phyloP scores from a whole-genome alignment of 192 early-diverging fungal species.

The Linnemannia schmuckeri region DNA sequence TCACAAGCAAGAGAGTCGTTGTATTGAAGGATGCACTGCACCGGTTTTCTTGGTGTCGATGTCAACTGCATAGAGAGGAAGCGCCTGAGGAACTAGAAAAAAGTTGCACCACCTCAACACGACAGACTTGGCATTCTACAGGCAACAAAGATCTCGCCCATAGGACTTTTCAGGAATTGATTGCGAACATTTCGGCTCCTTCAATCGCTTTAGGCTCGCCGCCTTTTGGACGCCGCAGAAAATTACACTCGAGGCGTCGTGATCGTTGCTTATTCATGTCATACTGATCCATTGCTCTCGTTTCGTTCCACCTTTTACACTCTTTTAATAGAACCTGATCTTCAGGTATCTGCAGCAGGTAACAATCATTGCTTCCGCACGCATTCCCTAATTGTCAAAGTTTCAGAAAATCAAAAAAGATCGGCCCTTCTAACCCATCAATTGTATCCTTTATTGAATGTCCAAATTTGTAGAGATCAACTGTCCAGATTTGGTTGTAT shows the following conservation, averaged over 20 bases:
- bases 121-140: not conserved
- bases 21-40: no score
- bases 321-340: constrained; percentile 82
- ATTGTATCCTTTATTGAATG: not conserved
- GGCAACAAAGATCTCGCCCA: not conserved
- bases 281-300: not conserved
- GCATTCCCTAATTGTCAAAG: not conserved
- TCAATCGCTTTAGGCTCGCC: not conserved
- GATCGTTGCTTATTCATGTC: no score
- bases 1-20: not conserved
- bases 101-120: not conserved
- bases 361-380: constrained; percentile 9
- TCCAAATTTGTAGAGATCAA: constrained; percentile 73
- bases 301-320: not conserved
- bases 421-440: not conserved
- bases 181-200: not conserved
- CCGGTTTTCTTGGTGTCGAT: no score
- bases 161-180: not conserved
- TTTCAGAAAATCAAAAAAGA: not conserved
- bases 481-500: constrained; percentile 96
- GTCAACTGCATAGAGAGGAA: no score
- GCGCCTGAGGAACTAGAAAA: no score
- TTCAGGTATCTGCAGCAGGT: constrained; percentile 96
- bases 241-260: not conserved
- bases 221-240: not conserved